These are phyloP conservation scores for Grammothele lineata DNA, from an alignment of 768 basidiomycete genomes.

Conservation along the genomic window DNA sequence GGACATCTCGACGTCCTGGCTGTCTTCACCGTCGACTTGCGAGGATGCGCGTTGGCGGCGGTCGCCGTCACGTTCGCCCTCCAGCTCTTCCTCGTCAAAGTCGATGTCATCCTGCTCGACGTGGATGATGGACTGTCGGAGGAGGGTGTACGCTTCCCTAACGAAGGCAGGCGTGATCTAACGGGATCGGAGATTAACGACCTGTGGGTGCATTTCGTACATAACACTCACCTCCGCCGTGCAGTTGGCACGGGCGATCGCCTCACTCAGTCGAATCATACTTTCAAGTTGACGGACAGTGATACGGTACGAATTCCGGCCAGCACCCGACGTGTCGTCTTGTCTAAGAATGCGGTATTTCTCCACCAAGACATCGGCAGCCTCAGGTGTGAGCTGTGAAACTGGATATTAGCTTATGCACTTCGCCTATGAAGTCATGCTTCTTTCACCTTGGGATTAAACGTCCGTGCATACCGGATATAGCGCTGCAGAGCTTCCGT, in stretches of 20 bases:
- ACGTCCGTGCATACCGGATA: slow-evolving; percentile 95
- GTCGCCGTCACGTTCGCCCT: slow-evolving; percentile 46
- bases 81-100: slow-evolving; percentile 87
- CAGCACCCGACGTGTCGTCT: slow-evolving; percentile 86
- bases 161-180: slow-evolving; percentile 94
- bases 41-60: slow-evolving; percentile 29
- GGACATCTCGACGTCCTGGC: slow-evolving; percentile 61
- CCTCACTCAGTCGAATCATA: slow-evolving; percentile 97
- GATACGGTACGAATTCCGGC: slow-evolving; percentile 92
- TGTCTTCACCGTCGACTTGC: slow-evolving; percentile 37
- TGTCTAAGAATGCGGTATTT: slow-evolving; percentile 91
- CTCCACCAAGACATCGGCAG: slow-evolving; percentile 89
- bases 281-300: slow-evolving; percentile 97
- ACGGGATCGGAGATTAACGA: too few species aligned
- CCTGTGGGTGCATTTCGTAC: neutral
- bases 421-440: neutral
- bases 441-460: slow-evolving; percentile 95
- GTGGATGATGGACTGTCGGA: slow-evolving; percentile 97
- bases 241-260: slow-evolving; percentile 96
- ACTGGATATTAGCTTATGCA: neutral
- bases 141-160: slow-evolving; percentile 89
- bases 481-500: slow-evolving; percentile 96
- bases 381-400: slow-evolving; percentile 84
- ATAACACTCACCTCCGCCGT: slow-evolving; percentile 71
- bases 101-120: slow-evolving; percentile 99